Percentiles rank a stretch among this genome's conserved stretches.
These are phyloP conservation scores for Berkeleyomyces rouxiae DNA, from an alignment of 2,329 filamentous ascomycete genomes.

Conservation along the genomic window DNA sequence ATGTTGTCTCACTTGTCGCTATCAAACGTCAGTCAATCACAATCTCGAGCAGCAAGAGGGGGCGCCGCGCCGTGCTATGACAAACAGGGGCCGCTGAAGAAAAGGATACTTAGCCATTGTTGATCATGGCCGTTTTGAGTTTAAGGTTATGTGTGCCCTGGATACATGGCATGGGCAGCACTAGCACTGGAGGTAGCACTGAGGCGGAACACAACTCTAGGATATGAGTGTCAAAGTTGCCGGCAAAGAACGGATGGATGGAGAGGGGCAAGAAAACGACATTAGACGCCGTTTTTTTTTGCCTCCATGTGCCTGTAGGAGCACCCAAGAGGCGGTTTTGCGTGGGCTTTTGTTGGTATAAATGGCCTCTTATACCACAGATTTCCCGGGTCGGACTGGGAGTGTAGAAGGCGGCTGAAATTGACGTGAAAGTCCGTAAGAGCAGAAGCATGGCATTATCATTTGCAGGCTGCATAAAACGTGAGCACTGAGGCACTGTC, in stretches of 20 bases:
- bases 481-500: neutral
- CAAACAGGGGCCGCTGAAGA: neutral
- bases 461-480: neutral
- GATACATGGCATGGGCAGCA: neutral
- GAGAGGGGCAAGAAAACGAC: too few species aligned
- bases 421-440: neutral
- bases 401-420: neutral
- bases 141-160: neutral
- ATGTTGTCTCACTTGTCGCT: neutral
- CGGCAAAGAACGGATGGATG: neutral
- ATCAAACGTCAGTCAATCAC: neutral
- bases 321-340: neutral
- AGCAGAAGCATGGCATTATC: neutral
- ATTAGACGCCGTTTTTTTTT: too few species aligned
- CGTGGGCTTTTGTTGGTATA: neutral
- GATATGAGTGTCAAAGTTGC: neutral
- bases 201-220: neutral
- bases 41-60: neutral
- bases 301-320: too few species aligned
- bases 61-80: neutral
- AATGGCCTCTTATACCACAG: neutral
- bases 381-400: neutral
- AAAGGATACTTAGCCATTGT: neutral
- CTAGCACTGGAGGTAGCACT: neutral
- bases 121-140: neutral